phyloP scores from a whole-genome alignment of 495 filamentous ascomycete species.

The Hypoxylon intermedium region DNA sequence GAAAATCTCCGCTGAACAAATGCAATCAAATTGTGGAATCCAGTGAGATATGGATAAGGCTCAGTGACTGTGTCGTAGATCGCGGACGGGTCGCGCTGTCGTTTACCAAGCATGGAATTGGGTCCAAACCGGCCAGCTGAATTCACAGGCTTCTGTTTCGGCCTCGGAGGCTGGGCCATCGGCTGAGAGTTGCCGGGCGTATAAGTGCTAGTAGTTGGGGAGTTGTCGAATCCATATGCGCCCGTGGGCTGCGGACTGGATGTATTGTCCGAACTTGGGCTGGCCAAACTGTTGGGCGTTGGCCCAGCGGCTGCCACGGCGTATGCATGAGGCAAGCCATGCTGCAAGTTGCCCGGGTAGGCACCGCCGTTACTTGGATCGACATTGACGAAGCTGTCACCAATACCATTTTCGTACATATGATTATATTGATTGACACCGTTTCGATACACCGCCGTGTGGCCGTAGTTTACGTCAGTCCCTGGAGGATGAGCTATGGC shows the following conservation, averaged over 20 bases:
- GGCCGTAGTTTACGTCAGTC: constrained; percentile 51
- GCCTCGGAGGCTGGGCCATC: constrained; percentile 39
- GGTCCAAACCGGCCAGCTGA: constrained; percentile 51
- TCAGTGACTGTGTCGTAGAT: constrained; percentile 89
- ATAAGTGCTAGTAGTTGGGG: constrained; percentile 52
- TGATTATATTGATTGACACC: constrained; percentile 52
- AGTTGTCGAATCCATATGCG: constrained; percentile 52
- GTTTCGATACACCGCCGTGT: constrained; percentile 53
- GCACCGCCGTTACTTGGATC: constrained; percentile 47
- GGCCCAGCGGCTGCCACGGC: constrained; percentile 57
- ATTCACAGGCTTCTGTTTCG: constrained; percentile 50
- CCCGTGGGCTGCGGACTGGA: constrained; percentile 54
- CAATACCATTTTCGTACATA: constrained; percentile 50
- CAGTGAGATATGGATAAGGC: constrained; percentile 86
- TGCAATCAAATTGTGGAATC: constrained; percentile 88
- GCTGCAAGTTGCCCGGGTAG: constrained; percentile 57
- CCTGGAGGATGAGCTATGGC: constrained; percentile 41
- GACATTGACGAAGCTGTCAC: constrained; percentile 51
- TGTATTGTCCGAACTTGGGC: constrained; percentile 59
- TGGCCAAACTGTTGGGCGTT: constrained; percentile 52
- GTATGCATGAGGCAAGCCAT: constrained; percentile 59
- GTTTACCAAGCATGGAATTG: constrained; percentile 62
- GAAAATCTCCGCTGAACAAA: constrained; percentile 80
- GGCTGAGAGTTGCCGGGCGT: constrained; percentile 38
- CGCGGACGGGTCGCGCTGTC: constrained; percentile 71